Conservation (phyloP, 768 basidiomycete genomes). For the Macrocybe gigantea region DNA sequence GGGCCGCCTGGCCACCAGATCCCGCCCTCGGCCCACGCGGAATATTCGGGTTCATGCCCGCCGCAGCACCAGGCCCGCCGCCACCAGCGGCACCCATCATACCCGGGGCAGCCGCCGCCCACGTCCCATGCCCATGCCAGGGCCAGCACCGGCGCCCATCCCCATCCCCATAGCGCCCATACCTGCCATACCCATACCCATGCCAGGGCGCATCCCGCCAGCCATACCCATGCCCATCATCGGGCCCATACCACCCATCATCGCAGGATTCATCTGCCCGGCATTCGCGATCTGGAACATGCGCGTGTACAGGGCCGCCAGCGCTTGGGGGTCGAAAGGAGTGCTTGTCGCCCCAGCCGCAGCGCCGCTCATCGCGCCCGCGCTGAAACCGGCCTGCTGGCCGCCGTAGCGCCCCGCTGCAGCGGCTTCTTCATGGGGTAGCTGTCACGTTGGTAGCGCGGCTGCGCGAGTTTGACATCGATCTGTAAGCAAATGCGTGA, state of each 20-base stretch:
- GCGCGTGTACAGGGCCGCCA: constrained; percentile 89
- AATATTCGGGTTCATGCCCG: constrained; percentile 47
- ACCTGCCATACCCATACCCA: constrained; percentile 37
- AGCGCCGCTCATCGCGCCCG: constrained; percentile 2
- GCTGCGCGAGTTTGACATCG: constrained; percentile 95
- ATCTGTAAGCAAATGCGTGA: constrained; percentile 46
- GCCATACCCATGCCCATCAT: constrained; percentile 34
- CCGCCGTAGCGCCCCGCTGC: constrained; percentile 17
- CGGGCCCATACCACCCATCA: constrained; percentile 47
- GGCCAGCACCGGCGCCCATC: constrained; percentile 31
- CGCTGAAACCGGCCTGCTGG: constrained; percentile 13
- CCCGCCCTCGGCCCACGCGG: constrained; percentile 64
- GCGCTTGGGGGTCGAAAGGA: constrained; percentile 87
- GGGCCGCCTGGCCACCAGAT: constrained; percentile 32
- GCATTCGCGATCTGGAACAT: constrained; percentile 86
- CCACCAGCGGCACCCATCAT: constrained; percentile 32
- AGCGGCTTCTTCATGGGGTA: constrained; percentile 43
- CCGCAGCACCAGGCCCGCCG: constrained; percentile 18
- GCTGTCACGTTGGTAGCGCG: constrained; percentile 73
- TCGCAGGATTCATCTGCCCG: constrained; percentile 49
- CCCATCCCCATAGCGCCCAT: constrained; percentile 34
- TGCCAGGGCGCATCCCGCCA: constrained; percentile 23
- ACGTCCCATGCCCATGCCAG: constrained; percentile 34
- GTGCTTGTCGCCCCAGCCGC: constrained; percentile 39
- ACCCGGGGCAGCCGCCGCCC: constrained; percentile 30